These are phyloP conservation scores for Pestalotiopsis sp. DNA, from an alignment of 2,329 filamentous ascomycete genomes.

Conservation along the genomic window DNA sequence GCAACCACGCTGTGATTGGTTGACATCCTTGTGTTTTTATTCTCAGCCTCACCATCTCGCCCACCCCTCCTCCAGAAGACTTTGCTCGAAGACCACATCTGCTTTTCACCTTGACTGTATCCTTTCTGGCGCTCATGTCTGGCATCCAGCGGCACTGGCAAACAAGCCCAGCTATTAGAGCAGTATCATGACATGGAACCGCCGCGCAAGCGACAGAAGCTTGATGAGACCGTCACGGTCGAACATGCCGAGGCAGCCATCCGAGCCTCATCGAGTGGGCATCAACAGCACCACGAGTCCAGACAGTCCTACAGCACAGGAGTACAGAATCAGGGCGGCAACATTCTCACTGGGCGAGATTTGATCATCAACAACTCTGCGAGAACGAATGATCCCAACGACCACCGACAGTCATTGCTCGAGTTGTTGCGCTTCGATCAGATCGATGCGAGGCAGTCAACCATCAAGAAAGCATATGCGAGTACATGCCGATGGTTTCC, in stretches of 20 bases:
- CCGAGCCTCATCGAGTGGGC: neutral
- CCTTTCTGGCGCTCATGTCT: neutral
- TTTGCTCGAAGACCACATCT: neutral
- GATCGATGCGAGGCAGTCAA: constrained; percentile 37
- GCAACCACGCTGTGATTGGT: neutral
- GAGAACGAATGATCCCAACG: neutral
- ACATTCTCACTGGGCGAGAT: neutral
- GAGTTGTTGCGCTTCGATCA: constrained; percentile 36
- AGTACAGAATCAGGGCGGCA: neutral
- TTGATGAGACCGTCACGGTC: neutral
- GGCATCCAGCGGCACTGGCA: neutral
- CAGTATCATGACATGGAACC: neutral
- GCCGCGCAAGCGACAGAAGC: neutral
- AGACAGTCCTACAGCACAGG: neutral
- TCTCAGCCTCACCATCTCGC: neutral
- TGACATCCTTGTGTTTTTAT: neutral
- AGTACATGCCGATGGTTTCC: constrained; percentile 11
- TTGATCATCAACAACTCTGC: neutral
- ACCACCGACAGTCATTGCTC: constrained; percentile 16
- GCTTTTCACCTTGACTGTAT: neutral
- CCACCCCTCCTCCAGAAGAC: neutral
- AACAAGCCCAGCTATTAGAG: neutral
- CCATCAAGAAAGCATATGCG: constrained; percentile 31
- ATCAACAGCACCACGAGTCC: neutral
- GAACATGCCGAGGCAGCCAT: neutral